These are phyloP conservation scores for Yamadazyma siamensis DNA, from an alignment of 1,139 yeast species.

Conservation along the genomic window DNA sequence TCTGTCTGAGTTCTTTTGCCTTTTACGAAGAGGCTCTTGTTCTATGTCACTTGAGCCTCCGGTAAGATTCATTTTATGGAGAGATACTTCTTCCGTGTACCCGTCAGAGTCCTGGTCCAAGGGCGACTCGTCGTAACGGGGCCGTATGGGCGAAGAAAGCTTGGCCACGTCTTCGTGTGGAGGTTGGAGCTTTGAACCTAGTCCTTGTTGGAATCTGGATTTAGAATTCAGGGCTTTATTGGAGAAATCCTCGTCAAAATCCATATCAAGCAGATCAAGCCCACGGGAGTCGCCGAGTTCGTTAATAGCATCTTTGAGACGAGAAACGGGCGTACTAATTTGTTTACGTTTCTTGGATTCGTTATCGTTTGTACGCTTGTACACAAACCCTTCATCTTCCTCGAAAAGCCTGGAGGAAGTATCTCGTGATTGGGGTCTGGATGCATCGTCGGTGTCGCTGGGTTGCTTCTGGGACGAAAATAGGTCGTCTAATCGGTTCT, in stretches of 20 bases:
- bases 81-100: conserved; percentile 31
- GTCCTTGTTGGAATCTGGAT: conserved; percentile 1
- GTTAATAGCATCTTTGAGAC: conserved; percentile 22
- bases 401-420: conserved; percentile 21
- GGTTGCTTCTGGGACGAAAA: conserved; percentile 16
- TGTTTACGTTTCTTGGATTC: conserved; percentile 12
- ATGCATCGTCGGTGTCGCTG: not conserved
- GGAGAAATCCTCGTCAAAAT: conserved; percentile 16
- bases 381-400: conserved; percentile 47
- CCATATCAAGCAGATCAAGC: no score
- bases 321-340: conserved; percentile 25
- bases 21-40: conserved; percentile 4
- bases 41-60: conserved; percentile 9
- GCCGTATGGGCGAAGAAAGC: conserved; percentile 25
- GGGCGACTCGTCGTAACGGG: conserved; percentile 11
- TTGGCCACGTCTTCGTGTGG: conserved; percentile 12
- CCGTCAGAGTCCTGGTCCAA: conserved; percentile 16
- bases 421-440: no score
- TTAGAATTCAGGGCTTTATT: conserved; percentile 10
- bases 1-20: conserved; percentile 21
- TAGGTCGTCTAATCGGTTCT: conserved; percentile 25
- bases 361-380: conserved; percentile 21
- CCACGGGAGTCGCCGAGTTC: conserved; percentile 15
- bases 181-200: no score
- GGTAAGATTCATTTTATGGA: conserved; percentile 18